Evolutionary conservation across 176 grass and related monocot species (phyloP).

Genomic region (Oryza meyeriana): DNA sequence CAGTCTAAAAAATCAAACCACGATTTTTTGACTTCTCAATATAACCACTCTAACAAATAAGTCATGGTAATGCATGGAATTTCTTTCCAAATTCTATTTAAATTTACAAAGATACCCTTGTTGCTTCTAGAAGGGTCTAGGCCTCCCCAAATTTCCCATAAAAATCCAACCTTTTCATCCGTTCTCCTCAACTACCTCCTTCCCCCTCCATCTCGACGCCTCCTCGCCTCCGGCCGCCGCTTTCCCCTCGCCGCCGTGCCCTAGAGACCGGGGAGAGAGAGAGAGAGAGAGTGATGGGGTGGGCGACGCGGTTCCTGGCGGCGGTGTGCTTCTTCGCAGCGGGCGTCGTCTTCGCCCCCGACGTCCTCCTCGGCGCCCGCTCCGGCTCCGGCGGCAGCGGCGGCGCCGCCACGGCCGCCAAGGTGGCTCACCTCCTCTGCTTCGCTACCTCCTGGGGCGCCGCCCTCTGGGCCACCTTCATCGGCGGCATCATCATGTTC

Average conservation of each 20-base stretch:
- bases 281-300: constrained; percentile 48
- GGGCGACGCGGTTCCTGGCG: constrained; percentile 69
- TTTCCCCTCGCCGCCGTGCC: not conserved
- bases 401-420: constrained; percentile 55
- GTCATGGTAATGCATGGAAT: too few species aligned
- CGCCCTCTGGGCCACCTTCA: constrained; percentile 95
- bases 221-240: not conserved
- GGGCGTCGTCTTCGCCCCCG: constrained; percentile 79
- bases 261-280: not conserved
- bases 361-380: constrained; percentile 46
- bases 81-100: too few species aligned
- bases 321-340: constrained; percentile 84
- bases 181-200: not conserved
- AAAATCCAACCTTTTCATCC: too few species aligned
- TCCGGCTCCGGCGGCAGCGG: constrained; percentile 29
- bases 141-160: too few species aligned
- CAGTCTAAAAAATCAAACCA: too few species aligned
- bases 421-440: constrained; percentile 79
- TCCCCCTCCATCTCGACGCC: too few species aligned
- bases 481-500: constrained; percentile 99
- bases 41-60: too few species aligned
- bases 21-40: too few species aligned
- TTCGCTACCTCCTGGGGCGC: constrained; percentile 89
- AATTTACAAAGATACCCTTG: too few species aligned
- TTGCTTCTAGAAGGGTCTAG: too few species aligned